phyloP scores from a whole-genome alignment of 2,329 filamentous ascomycete genomes.

The Ophiostoma tasmaniense region DNA sequence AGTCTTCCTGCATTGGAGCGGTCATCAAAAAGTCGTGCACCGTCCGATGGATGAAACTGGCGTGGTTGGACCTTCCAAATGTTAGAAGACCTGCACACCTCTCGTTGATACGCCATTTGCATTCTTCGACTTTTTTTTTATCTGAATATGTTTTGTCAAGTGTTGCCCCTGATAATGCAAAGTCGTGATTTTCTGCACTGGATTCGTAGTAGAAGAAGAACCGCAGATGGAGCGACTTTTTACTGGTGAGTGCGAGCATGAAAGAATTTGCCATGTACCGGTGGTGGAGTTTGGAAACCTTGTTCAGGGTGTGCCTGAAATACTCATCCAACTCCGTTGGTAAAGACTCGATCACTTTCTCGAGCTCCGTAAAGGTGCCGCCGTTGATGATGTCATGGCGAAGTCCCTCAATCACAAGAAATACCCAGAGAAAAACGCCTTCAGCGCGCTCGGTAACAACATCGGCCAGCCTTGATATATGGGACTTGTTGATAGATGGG shows the following conservation, averaged over 20 bases:
- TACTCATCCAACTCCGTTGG: neutral
- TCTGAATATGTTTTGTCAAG: neutral
- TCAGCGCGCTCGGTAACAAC: neutral
- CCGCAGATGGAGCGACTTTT: neutral
- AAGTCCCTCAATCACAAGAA: neutral
- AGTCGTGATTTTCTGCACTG: neutral
- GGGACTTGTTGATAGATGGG: neutral
- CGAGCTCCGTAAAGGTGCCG: neutral
- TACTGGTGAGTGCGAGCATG: neutral
- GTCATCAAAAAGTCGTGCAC: neutral
- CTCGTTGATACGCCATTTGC: neutral
- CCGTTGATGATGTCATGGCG: neutral
- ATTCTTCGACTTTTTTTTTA: no score
- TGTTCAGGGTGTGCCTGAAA: neutral
- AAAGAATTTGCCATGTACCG: neutral
- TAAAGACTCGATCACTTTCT: neutral
- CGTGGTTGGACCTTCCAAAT: neutral
- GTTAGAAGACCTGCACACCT: neutral
- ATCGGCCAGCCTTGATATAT: neutral
- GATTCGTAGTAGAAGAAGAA: no score
- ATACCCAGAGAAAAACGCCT: conserved; percentile 3
- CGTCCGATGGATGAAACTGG: neutral
- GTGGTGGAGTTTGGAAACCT: neutral
- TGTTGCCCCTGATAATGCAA: neutral
- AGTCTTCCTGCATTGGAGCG: neutral